A percentile compares a stretch with the other conserved stretches of the same genome.
Conservation (phyloP, 2,329 filamentous ascomycete species). For the Diatrype stigma region DNA sequence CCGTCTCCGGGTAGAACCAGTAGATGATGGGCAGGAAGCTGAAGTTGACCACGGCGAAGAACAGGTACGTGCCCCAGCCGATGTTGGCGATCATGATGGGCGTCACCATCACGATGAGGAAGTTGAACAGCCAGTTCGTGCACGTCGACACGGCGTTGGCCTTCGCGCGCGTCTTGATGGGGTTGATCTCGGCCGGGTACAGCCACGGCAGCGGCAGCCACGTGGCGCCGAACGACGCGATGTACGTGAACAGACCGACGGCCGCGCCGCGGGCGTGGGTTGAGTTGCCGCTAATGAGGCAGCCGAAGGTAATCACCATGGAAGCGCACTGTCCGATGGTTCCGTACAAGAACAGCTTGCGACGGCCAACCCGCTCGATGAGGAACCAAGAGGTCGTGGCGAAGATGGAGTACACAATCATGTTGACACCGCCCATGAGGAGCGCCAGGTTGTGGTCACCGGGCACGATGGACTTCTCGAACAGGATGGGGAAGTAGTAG, state of each 20-base stretch:
- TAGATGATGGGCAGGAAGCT: constrained; percentile 37
- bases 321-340: constrained; percentile 46
- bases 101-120: constrained; percentile 56
- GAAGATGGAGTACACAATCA: constrained; percentile 58
- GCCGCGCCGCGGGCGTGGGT: constrained; percentile 63
- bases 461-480: constrained; percentile 38
- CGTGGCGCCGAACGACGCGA: constrained; percentile 63
- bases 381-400: constrained; percentile 54
- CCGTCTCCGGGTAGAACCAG: constrained; percentile 51
- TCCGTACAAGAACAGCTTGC: constrained; percentile 42
- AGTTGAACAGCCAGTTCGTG: constrained; percentile 36
- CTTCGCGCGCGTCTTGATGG: constrained; percentile 42
- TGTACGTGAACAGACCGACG: constrained; percentile 65
- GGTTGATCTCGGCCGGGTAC: constrained; percentile 52
- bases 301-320: constrained; percentile 58
- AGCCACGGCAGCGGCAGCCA: constrained; percentile 62
- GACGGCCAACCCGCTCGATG: constrained; percentile 41
- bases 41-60: constrained; percentile 31
- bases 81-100: constrained; percentile 59
- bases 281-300: constrained; percentile 61
- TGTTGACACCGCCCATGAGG: constrained; percentile 50
- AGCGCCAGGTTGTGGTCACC: constrained; percentile 43
- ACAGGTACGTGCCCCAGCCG: constrained; percentile 52
- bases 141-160: constrained; percentile 55
- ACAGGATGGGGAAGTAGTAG: constrained; percentile 60